Percentiles rank a stretch among this genome's conserved stretches.
Conservation (phyloP, 1,139 yeast species). For the Pneumocystis carinii region DNA sequence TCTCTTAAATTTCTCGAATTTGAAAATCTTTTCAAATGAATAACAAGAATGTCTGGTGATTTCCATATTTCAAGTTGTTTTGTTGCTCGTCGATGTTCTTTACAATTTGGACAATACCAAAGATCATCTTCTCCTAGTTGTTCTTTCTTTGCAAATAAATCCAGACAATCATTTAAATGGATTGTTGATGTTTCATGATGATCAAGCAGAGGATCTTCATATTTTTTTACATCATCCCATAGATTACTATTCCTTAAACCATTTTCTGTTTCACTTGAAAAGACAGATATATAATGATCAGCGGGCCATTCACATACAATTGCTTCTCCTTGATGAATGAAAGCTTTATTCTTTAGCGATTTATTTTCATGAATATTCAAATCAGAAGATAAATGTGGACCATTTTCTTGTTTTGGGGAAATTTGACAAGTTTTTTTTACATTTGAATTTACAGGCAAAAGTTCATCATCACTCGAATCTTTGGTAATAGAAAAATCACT, state of each 20-base stretch:
- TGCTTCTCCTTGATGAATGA: conserved; percentile 28
- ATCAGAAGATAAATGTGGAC: background rate
- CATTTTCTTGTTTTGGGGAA: background rate
- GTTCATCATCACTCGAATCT: background rate
- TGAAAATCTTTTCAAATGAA: conserved; percentile 82
- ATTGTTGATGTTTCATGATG: conserved; percentile 28
- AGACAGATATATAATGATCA: conserved; percentile 35
- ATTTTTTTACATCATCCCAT: conserved; percentile 2
- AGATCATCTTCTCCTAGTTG: conserved; percentile 76
- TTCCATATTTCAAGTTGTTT: conserved; percentile 86
- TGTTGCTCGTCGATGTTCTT: conserved; percentile 79
- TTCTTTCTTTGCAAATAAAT: conserved; percentile 65
- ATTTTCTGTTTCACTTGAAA: conserved; percentile 20
- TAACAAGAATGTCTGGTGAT: conserved; percentile 75
- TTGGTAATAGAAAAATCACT: background rate
- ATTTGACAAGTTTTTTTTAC: background rate
- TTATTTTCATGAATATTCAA: background rate
- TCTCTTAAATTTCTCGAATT: conserved; percentile 76
- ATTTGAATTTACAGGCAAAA: background rate
- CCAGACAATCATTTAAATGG: conserved; percentile 59
- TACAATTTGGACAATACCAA: conserved; percentile 88
- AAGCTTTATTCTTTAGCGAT: background rate
- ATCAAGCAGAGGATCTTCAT: background rate
- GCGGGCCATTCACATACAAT: conserved; percentile 62
- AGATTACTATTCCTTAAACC: conserved; percentile 1